These are phyloP conservation scores for Dillenia turbinata DNA, from an alignment of 164 flowering plant species.

Conservation along the genomic window DNA sequence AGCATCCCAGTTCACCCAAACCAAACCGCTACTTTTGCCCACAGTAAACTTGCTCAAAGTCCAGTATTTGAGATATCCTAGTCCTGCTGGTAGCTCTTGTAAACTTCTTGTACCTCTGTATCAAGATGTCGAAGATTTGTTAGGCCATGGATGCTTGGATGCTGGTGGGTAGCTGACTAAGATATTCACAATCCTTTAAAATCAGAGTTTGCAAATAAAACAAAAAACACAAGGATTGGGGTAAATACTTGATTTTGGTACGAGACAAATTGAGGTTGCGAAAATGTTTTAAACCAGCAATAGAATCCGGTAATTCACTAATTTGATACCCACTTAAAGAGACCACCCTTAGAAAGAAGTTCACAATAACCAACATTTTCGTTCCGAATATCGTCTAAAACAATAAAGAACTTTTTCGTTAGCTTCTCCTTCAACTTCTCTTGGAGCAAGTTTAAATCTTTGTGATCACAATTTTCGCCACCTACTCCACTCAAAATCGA, in stretches of 20 bases:
- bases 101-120: no score
- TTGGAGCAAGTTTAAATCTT: conserved; percentile 7
- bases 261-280: not conserved
- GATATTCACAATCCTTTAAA: not conserved
- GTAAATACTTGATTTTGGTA: not conserved
- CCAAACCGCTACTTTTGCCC: no score
- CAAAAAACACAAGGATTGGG: not conserved
- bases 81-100: no score
- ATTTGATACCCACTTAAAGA: not conserved
- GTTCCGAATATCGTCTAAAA: conserved; percentile 27
- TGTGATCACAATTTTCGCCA: not conserved
- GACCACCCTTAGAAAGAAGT: not conserved
- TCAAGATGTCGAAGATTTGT: not conserved
- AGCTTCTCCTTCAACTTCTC: not conserved
- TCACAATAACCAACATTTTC: conserved; percentile 7
- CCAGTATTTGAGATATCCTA: no score
- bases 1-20: conserved; percentile 7
- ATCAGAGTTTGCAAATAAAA: conserved; percentile 4
- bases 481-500: not conserved
- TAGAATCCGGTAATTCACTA: not conserved
- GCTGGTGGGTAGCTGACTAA: not conserved
- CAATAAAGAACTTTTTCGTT: conserved; percentile 5
- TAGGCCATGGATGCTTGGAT: not conserved
- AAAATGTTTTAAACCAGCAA: not conserved
- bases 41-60: no score